Evolutionary conservation across 768 basidiomycete species (phyloP).

Genomic region (Guyanaporus albipodus): DNA sequence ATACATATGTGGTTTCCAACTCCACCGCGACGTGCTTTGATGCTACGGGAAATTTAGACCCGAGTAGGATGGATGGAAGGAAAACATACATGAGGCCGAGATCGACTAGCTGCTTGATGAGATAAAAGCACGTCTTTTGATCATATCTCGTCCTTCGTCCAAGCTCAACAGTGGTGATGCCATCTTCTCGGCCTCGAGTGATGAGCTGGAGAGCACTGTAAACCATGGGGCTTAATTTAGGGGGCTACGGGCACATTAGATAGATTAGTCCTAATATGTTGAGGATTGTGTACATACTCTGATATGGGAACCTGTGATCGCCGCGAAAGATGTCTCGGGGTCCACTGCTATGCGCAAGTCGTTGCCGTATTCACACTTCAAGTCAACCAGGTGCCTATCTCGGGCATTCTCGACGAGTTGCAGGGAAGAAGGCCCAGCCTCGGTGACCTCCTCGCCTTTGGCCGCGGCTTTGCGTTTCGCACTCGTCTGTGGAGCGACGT

Average conservation of each 20-base stretch:
- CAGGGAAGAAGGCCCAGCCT: slow-evolving; percentile 44
- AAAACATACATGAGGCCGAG: slow-evolving; percentile 65
- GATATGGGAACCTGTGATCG: slow-evolving; percentile 83
- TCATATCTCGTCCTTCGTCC: slow-evolving; percentile 79
- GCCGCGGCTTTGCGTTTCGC: slow-evolving; percentile 61
- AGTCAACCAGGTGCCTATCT: slow-evolving; percentile 49
- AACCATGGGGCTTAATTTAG: slow-evolving; percentile 80
- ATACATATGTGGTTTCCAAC: slow-evolving; percentile 75
- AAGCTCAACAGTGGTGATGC: slow-evolving; percentile 74
- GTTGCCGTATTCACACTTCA: slow-evolving; percentile 56
- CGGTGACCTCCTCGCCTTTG: slow-evolving; percentile 46
- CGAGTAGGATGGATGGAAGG: neutral
- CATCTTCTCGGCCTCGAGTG: slow-evolving; percentile 73
- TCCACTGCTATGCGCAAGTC: slow-evolving; percentile 71
- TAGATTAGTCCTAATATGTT: slow-evolving; percentile 2
- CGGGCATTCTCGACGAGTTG: slow-evolving; percentile 54
- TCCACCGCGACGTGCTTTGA: slow-evolving; percentile 75
- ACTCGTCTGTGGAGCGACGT: slow-evolving; percentile 72
- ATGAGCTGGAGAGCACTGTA: slow-evolving; percentile 82
- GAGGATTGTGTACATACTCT: slow-evolving; percentile 47
- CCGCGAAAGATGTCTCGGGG: slow-evolving; percentile 67
- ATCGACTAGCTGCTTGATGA: slow-evolving; percentile 70
- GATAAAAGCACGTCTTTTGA: slow-evolving; percentile 87
- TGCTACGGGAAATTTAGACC: slow-evolving; percentile 35
- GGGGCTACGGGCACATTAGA: slow-evolving; percentile 44